Percentiles rank a stretch among this genome's conserved stretches.
Evolutionary conservation across 2,329 filamentous ascomycete species (phyloP).

Genomic region (Coniochaeta sp.): DNA sequence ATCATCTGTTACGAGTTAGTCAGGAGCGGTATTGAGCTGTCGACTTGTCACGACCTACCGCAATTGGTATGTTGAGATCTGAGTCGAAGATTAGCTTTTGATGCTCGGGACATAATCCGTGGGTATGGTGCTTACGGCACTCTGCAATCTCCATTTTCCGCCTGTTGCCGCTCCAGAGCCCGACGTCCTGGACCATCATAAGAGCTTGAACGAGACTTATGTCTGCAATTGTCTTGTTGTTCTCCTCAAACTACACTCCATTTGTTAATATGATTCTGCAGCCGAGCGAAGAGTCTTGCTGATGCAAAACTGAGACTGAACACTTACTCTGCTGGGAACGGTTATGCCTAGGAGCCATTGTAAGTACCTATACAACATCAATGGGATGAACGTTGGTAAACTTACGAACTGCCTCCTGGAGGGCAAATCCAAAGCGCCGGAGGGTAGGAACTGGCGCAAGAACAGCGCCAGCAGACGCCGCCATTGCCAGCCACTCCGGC

Average conservation of each 20-base stretch:
- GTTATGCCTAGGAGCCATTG: constrained; percentile 18
- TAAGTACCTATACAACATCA: background rate
- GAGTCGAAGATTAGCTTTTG: constrained; percentile 5
- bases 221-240: constrained; percentile 38
- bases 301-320: background rate
- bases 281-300: background rate
- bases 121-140: constrained; percentile 30
- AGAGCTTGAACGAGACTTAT: constrained; percentile 42
- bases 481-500: constrained; percentile 53
- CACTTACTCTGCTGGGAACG: constrained; percentile 22
- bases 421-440: constrained; percentile 52
- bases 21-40: constrained; percentile 9
- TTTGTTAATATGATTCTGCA: background rate
- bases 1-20: constrained; percentile 33
- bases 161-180: constrained; percentile 47
- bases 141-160: constrained; percentile 52
- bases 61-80: constrained; percentile 19
- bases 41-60: constrained; percentile 7
- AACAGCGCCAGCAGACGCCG: constrained; percentile 54
- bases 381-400: constrained; percentile 4
- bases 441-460: constrained; percentile 50
- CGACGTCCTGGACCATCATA: constrained; percentile 41
- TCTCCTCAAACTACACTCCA: constrained; percentile 37
- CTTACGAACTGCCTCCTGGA: constrained; percentile 44
- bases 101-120: background rate